phyloP scores from a whole-genome alignment of 768 basidiomycete species.

The Boletus subcaerulescens region DNA sequence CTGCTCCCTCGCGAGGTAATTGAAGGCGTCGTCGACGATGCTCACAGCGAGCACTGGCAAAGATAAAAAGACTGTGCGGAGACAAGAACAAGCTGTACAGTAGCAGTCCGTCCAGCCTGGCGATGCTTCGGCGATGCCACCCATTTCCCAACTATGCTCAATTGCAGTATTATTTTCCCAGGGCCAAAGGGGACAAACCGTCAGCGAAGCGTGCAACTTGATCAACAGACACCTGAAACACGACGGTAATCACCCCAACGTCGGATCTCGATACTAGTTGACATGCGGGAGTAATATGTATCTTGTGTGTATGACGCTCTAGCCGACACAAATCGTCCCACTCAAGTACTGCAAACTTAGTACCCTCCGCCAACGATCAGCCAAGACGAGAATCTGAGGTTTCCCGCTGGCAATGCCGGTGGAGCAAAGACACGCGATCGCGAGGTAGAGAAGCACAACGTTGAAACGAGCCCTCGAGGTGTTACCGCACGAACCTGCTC shows the following conservation, averaged over 20 bases:
- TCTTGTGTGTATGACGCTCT: neutral
- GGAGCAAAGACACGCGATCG: neutral
- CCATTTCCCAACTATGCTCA: conserved; percentile 11
- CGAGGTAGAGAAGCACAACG: neutral
- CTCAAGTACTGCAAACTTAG: too few species aligned
- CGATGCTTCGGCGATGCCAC: conserved; percentile 17
- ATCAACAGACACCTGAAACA: too few species aligned
- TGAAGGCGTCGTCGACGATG: neutral
- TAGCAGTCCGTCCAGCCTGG: conserved; percentile 3
- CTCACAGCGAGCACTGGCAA: neutral
- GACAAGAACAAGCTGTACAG: conserved; percentile 3
- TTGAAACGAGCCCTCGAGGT: conserved; percentile 1
- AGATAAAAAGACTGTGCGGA: neutral
- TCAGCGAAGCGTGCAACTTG: too few species aligned
- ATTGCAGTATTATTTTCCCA: conserved; percentile 26
- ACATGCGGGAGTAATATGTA: neutral
- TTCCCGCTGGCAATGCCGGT: neutral
- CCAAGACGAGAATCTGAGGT: neutral
- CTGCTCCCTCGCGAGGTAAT: neutral
- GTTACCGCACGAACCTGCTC: neutral
- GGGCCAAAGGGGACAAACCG: neutral
- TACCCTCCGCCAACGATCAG: too few species aligned
- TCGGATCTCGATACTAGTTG: neutral
- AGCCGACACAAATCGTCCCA: too few species aligned
- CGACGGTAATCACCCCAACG: neutral